Evolutionary conservation across 176 grass and related monocot species (phyloP).

Genomic region (Saccharum officinarum): DNA sequence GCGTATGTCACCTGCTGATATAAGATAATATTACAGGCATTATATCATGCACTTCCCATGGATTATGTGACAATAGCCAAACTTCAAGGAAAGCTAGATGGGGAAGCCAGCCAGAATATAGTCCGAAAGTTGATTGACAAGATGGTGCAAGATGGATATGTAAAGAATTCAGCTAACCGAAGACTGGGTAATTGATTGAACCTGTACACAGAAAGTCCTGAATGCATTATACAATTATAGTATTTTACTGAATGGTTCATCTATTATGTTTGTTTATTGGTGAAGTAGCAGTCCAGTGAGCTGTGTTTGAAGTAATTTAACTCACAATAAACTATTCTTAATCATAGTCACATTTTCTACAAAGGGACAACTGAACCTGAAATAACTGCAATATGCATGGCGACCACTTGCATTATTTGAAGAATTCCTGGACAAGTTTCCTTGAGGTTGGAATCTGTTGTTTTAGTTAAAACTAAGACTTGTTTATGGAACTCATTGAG

Average conservation of each 20-base stretch:
- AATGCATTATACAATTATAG: neutral
- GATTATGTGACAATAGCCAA: constrained; percentile 87
- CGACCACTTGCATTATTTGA: neutral
- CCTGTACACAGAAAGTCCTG: neutral
- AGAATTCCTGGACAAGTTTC: neutral
- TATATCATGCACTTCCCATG: constrained; percentile 88
- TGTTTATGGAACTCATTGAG: constrained; percentile 1
- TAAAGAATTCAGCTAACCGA: constrained; percentile 80
- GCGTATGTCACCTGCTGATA: constrained; percentile 11
- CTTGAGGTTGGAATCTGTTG: constrained; percentile 1
- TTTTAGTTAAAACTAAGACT: neutral
- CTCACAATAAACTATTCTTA: neutral
- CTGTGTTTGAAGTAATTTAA: neutral
- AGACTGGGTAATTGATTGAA: constrained; percentile 75
- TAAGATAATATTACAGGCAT: constrained; percentile 55
- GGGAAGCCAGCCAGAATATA: constrained; percentile 69
- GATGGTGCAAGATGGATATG: constrained; percentile 91
- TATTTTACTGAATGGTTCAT: constrained; percentile 6
- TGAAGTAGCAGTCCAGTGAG: neutral
- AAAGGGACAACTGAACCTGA: neutral
- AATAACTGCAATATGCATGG: constrained; percentile 7
- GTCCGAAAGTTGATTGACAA: constrained; percentile 85
- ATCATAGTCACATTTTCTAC: neutral
- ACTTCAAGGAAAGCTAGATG: constrained; percentile 84
- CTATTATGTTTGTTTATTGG: neutral